phyloP scores from a whole-genome alignment of 495 filamentous ascomycete species.

The Beverwykella pulmonaria region DNA sequence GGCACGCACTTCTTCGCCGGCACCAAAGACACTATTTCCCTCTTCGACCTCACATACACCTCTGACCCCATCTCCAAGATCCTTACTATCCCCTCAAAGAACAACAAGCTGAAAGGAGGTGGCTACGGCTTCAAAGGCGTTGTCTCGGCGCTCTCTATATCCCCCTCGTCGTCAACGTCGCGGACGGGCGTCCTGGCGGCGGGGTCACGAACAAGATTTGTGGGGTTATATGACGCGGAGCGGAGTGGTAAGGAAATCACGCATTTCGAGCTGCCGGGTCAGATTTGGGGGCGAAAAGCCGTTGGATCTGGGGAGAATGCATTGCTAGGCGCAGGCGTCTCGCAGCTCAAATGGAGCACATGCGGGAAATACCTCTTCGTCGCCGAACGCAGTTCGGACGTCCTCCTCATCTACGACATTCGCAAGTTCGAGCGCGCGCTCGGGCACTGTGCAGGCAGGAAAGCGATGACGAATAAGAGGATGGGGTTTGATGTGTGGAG shows the following conservation, averaged over 20 bases:
- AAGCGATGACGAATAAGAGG: constrained; percentile 74
- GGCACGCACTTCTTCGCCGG: constrained; percentile 72
- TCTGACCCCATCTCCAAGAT: constrained; percentile 61
- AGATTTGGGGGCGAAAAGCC: not conserved
- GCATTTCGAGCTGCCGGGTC: constrained; percentile 59
- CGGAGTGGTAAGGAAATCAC: constrained; percentile 68
- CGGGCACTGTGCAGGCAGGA: constrained; percentile 69
- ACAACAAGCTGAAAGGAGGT: constrained; percentile 56
- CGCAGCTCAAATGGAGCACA: constrained; percentile 75
- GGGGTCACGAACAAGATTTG: constrained; percentile 74
- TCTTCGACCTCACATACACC: constrained; percentile 74
- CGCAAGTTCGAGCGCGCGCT: constrained; percentile 70
- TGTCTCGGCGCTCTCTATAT: constrained; percentile 64
- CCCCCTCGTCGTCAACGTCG: constrained; percentile 34
- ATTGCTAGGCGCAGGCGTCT: constrained; percentile 69
- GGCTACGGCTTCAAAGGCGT: constrained; percentile 83
- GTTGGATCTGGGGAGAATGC: constrained; percentile 19
- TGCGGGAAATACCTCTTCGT: constrained; percentile 88
- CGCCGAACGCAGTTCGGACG: constrained; percentile 77
- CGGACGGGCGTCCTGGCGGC: constrained; percentile 68
- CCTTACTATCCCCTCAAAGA: constrained; percentile 67
- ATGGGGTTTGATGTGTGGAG: constrained; percentile 68
- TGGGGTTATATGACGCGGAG: constrained; percentile 75
- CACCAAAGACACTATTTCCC: constrained; percentile 67
- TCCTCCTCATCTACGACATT: constrained; percentile 80